These are phyloP conservation scores for Suhomyces choctaworum DNA, from an alignment of 1,139 yeast species.

Conservation along the genomic window DNA sequence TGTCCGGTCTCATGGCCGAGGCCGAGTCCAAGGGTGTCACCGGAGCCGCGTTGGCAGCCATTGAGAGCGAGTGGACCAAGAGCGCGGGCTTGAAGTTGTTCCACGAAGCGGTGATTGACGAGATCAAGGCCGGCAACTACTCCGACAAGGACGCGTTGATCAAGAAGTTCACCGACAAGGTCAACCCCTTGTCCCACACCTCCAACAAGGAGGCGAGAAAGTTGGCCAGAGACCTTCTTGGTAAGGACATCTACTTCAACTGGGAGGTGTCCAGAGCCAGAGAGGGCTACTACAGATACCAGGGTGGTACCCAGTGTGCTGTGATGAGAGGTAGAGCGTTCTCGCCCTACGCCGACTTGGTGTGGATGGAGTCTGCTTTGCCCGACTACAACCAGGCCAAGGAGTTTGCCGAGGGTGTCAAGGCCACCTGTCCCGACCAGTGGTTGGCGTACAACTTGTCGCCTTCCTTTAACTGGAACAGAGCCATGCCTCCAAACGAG, in stretches of 20 bases:
- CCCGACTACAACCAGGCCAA: slow-evolving; percentile 94
- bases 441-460: slow-evolving; percentile 97
- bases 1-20: slow-evolving; percentile 74
- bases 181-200: slow-evolving; percentile 71
- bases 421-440: slow-evolving; percentile 77
- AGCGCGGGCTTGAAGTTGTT: slow-evolving; percentile 85
- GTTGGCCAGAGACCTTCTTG: slow-evolving; percentile 73
- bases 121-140: slow-evolving; percentile 61
- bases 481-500: slow-evolving; percentile 84
- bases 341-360: slow-evolving; percentile 93
- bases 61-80: slow-evolving; percentile 82
- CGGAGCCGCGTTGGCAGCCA: slow-evolving; percentile 67
- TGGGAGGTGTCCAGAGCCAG: slow-evolving; percentile 97
- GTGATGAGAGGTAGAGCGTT: slow-evolving; percentile 95
- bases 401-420: slow-evolving; percentile 92
- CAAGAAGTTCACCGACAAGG: slow-evolving; percentile 63
- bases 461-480: slow-evolving; percentile 97
- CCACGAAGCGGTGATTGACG: slow-evolving; percentile 90
- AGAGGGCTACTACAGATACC: slow-evolving; percentile 96
- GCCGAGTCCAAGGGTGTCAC: slow-evolving; percentile 76
- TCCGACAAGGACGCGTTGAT: slow-evolving; percentile 68
- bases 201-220: slow-evolving; percentile 81
- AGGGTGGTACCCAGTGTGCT: slow-evolving; percentile 97
- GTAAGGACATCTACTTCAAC: slow-evolving; percentile 85
- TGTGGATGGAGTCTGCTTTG: slow-evolving; percentile 98